phyloP scores from a whole-genome alignment of 208 protist genomes.

The Angomonas ambiguus region DNA sequence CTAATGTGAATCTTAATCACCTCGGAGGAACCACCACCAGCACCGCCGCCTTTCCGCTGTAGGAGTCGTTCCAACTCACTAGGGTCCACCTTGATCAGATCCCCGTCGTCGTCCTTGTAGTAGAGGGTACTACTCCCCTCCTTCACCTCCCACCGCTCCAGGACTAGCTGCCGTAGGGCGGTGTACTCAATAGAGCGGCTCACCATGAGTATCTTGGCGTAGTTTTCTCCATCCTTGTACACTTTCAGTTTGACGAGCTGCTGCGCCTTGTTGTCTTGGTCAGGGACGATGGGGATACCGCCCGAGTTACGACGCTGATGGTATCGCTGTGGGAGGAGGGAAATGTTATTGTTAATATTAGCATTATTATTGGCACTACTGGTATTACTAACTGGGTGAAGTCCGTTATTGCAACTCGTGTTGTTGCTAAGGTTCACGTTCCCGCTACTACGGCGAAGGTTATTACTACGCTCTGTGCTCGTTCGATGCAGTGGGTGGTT shows the following conservation, averaged over 20 bases:
- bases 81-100: conserved; percentile 9
- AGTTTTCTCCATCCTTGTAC: conserved; percentile 13
- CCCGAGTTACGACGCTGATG: background rate
- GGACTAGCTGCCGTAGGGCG: conserved; percentile 5
- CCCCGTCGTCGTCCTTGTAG: conserved; percentile 12
- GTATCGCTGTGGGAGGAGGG: background rate
- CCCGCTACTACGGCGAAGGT: no score
- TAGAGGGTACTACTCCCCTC: background rate
- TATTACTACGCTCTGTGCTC: no score
- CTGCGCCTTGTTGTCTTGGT: background rate
- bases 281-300: background rate
- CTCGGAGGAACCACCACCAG: no score
- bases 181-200: conserved; percentile 4
- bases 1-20: background rate
- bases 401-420: background rate
- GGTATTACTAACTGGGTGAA: background rate
- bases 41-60: background rate
- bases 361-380: background rate
- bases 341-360: background rate
- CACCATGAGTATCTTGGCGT: conserved; percentile 9
- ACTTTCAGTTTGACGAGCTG: conserved; percentile 16
- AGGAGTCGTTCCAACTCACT: conserved; percentile 11
- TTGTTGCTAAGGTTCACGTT: background rate
- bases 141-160: background rate
- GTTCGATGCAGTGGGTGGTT: no score